Evolutionary conservation across 345 rosid species (phyloP).

Genomic region (Boechera divaricarpa): DNA sequence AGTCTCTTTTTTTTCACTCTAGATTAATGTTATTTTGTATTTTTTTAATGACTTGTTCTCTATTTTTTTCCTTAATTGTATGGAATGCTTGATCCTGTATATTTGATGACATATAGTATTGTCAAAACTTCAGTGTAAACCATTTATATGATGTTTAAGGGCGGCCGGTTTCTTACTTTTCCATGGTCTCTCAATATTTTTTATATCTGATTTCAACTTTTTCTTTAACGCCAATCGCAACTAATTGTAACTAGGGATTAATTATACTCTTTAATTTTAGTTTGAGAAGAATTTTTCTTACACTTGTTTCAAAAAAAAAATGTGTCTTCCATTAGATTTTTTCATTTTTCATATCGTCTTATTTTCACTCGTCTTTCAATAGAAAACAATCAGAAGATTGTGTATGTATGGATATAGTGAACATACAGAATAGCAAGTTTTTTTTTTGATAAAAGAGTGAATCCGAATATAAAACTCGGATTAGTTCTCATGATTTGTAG

Average conservation of each 20-base stretch:
- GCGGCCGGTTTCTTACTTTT: neutral
- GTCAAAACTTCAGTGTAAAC: neutral
- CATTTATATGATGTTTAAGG: neutral
- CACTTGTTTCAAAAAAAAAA: neutral
- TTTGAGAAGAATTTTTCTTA: neutral
- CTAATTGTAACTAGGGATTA: neutral
- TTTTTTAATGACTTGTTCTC: neutral
- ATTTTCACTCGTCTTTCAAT: neutral
- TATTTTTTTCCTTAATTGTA: neutral
- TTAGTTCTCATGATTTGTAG: neutral
- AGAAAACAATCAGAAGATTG: neutral
- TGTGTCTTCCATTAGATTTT: neutral
- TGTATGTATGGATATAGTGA: neutral
- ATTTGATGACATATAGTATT: neutral
- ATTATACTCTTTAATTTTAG: neutral
- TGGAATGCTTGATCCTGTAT: neutral
- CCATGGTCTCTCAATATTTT: neutral
- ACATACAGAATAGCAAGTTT: neutral
- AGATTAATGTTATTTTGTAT: neutral
- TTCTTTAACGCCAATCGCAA: neutral
- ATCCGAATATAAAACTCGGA: neutral
- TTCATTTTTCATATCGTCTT: neutral
- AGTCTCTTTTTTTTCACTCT: neutral
- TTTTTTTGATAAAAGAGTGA: neutral
- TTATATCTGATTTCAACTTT: neutral